Conservation (phyloP, 164 flowering plant genomes). For the Nelumbo lutea region DNA sequence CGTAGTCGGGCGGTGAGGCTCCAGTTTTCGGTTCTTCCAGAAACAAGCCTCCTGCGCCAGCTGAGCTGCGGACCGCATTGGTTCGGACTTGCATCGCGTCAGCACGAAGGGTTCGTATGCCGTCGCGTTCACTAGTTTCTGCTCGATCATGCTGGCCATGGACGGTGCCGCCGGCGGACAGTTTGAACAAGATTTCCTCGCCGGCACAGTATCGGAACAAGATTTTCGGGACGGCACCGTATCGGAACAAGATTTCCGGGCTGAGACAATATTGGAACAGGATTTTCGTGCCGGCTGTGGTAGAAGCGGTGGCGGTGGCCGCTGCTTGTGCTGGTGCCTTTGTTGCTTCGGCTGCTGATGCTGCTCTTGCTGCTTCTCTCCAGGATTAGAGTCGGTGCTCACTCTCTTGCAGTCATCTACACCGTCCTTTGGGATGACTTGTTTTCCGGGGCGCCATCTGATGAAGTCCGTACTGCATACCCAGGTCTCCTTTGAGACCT, state of each 20-base stretch:
- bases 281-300: slow-evolving; percentile 4
- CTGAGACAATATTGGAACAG: too few relatives aligned
- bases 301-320: background rate
- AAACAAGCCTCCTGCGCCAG: slow-evolving; percentile 62
- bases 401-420: slow-evolving; percentile 26
- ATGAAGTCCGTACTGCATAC: slow-evolving; percentile 84
- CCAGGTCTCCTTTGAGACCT: slow-evolving; percentile 96
- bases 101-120: slow-evolving; percentile 76
- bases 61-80: slow-evolving; percentile 68
- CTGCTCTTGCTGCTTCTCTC: slow-evolving; percentile 12
- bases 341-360: background rate
- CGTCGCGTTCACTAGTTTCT: slow-evolving; percentile 53
- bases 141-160: slow-evolving; percentile 58
- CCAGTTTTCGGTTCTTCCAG: slow-evolving; percentile 75
- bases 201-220: slow-evolving; percentile 40
- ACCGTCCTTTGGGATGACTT: slow-evolving; percentile 12
- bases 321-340: slow-evolving; percentile 3
- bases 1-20: slow-evolving; percentile 49
- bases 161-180: slow-evolving; percentile 22
- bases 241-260: too few relatives aligned
- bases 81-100: slow-evolving; percentile 96
- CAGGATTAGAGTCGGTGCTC: slow-evolving; percentile 28
- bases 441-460: slow-evolving; percentile 43
- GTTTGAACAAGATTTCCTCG: slow-evolving; percentile 5
- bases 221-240: slow-evolving; percentile 50